phyloP scores from a whole-genome alignment of 2,329 filamentous ascomycete species.

The Graphium sp. region DNA sequence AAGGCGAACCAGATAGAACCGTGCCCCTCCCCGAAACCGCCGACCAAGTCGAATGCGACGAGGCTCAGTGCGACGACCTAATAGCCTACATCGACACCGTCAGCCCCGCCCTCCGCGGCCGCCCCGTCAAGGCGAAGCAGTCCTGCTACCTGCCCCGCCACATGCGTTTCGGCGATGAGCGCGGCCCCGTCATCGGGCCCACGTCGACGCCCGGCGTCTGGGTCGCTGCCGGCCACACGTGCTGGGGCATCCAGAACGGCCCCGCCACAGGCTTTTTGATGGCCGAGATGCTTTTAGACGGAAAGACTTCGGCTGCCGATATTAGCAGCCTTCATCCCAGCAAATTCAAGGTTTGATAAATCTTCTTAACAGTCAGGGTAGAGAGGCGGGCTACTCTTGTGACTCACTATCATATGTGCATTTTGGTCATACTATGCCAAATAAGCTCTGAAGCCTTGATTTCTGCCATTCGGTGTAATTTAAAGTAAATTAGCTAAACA shows the following conservation, averaged over 20 bases:
- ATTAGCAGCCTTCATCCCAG: constrained; percentile 51
- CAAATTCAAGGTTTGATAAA: constrained; percentile 34
- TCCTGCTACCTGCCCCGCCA: constrained; percentile 88
- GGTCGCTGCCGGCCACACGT: constrained; percentile 82
- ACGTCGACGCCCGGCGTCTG: constrained; percentile 59
- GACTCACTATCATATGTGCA: neutral
- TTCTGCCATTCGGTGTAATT: no score
- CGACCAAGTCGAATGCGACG: constrained; percentile 61
- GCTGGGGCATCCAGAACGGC: constrained; percentile 96
- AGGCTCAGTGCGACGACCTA: constrained; percentile 67
- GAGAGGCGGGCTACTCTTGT: neutral
- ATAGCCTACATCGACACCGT: constrained; percentile 58
- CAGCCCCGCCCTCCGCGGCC: constrained; percentile 46
- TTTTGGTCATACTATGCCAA: no score
- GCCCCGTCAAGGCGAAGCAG: constrained; percentile 59
- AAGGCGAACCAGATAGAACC: constrained; percentile 56
- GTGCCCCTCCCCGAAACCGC: constrained; percentile 62
- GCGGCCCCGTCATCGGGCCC: constrained; percentile 59
- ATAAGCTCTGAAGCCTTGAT: no score
- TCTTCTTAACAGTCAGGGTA: neutral
- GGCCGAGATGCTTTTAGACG: constrained; percentile 65
- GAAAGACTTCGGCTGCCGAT: constrained; percentile 48
- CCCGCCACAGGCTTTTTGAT: constrained; percentile 73
- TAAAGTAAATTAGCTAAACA: no score
- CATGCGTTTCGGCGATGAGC: constrained; percentile 38